Conservation (phyloP, 768 basidiomycete genomes). For the Lactifluus echinatus region DNA sequence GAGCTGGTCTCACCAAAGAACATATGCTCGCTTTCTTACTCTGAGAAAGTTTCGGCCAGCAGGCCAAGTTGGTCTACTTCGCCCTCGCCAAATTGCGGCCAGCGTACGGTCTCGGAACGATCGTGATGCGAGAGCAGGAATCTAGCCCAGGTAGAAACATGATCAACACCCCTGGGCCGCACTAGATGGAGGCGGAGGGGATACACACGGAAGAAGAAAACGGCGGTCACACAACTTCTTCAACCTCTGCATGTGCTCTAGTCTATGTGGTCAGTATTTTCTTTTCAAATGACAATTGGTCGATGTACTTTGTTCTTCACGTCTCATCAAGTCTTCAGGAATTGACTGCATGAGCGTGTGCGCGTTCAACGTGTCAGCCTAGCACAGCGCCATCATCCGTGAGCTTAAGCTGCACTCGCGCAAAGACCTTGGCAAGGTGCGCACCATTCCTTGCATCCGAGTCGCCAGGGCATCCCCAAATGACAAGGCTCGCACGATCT, state of each 20-base stretch:
- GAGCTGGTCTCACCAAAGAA: no score
- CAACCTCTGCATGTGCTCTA: not conserved
- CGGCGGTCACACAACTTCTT: not conserved
- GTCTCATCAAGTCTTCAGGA: not conserved
- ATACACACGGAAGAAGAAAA: not conserved
- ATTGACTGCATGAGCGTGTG: not conserved
- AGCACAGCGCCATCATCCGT: not conserved
- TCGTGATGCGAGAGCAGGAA: not conserved
- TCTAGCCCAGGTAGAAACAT: not conserved
- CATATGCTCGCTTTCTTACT: no score
- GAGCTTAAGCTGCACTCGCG: not conserved
- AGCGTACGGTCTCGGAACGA: not conserved
- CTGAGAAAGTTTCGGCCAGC: not conserved
- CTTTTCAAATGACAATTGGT: no score
- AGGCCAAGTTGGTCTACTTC: not conserved
- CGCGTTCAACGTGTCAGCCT: not conserved
- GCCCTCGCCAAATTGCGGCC: not conserved
- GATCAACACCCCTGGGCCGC: no score
- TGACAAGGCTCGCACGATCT: not conserved
- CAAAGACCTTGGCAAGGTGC: no score
- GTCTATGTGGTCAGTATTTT: not conserved
- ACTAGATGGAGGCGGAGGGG: no score
- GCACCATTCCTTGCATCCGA: no score
- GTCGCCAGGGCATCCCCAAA: not conserved
- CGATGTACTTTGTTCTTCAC: not conserved